Evolutionary conservation across 371 early-diverging fungal genomes (phyloP).

Genomic region (Entomophthora muscae): DNA sequence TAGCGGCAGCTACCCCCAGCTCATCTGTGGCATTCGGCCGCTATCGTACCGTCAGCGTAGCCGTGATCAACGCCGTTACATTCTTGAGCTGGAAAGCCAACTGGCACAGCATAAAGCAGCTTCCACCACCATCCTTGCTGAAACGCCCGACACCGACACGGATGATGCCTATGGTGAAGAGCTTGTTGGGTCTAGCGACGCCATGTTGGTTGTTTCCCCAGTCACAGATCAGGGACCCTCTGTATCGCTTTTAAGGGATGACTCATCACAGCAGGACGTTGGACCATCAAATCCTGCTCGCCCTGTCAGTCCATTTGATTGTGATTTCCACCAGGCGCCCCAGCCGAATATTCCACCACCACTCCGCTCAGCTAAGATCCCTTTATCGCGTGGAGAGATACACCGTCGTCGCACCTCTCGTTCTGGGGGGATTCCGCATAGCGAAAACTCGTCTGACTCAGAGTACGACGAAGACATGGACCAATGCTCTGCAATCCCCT

Average conservation of each 20-base stretch:
- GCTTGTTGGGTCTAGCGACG: no score
- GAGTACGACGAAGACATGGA: constrained; percentile 3
- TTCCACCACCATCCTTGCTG: not conserved
- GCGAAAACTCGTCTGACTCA: not conserved
- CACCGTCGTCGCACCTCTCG: not conserved
- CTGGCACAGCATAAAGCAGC: not conserved
- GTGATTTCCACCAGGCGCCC: not conserved
- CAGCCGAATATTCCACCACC: not conserved
- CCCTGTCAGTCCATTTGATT: not conserved
- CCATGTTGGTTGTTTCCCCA: not conserved
- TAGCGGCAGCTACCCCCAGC: not conserved
- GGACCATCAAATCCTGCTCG: not conserved
- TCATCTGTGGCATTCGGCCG: constrained; percentile 1
- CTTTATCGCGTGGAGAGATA: not conserved
- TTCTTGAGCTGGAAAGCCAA: not conserved
- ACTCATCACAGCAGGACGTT: not conserved
- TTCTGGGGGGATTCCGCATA: not conserved
- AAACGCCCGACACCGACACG: not conserved
- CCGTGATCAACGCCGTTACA: constrained; percentile 2
- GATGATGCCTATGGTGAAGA: not conserved
- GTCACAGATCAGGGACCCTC: not conserved
- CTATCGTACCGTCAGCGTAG: constrained; percentile 3
- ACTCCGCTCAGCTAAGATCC: not conserved
- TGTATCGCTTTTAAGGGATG: not conserved
- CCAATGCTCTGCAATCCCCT: not conserved